Conservation (phyloP, 257 asterid genomes). For the Haberlea rhodopensis region DNA sequence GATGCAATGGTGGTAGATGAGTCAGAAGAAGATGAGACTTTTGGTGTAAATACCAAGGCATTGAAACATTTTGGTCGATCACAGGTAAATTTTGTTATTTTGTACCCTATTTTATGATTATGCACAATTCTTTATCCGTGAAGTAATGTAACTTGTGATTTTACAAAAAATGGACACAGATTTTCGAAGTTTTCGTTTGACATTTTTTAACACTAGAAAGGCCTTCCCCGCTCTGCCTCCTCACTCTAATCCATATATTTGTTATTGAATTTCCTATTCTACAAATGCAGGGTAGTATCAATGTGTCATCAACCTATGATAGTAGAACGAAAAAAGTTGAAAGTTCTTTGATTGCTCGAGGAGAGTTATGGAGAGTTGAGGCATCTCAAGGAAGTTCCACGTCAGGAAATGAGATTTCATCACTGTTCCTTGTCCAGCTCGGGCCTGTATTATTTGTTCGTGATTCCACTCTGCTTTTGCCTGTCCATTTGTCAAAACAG, state of each 20-base stretch:
- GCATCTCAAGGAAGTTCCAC: slow-evolving; percentile 86
- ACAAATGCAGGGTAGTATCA: slow-evolving; percentile 65
- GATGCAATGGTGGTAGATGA: slow-evolving; percentile 43
- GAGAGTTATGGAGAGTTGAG: slow-evolving; percentile 97
- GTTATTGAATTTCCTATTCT: slow-evolving; percentile 14
- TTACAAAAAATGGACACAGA: not conserved
- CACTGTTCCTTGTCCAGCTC: slow-evolving; percentile 90
- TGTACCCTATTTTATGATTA: slow-evolving; percentile 13
- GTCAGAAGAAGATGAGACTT: slow-evolving; percentile 52
- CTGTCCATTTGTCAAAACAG: slow-evolving; percentile 89
- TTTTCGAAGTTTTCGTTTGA: not conserved
- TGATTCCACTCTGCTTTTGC: slow-evolving; percentile 96
- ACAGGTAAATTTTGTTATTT: slow-evolving; percentile 47
- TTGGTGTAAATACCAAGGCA: slow-evolving; percentile 54
- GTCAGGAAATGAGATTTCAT: slow-evolving; percentile 68
- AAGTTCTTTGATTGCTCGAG: slow-evolving; percentile 83
- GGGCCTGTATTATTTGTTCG: slow-evolving; percentile 96
- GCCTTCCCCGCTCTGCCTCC: not conserved
- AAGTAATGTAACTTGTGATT: not conserved
- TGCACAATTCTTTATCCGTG: not conserved
- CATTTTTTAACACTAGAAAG: not conserved
- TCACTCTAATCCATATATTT: not conserved
- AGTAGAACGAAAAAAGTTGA: slow-evolving; percentile 68
- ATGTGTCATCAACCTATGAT: slow-evolving; percentile 75
- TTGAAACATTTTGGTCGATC: slow-evolving; percentile 72